These are phyloP conservation scores for Suillus discolor DNA, from an alignment of 768 basidiomycete genomes.

Conservation along the genomic window DNA sequence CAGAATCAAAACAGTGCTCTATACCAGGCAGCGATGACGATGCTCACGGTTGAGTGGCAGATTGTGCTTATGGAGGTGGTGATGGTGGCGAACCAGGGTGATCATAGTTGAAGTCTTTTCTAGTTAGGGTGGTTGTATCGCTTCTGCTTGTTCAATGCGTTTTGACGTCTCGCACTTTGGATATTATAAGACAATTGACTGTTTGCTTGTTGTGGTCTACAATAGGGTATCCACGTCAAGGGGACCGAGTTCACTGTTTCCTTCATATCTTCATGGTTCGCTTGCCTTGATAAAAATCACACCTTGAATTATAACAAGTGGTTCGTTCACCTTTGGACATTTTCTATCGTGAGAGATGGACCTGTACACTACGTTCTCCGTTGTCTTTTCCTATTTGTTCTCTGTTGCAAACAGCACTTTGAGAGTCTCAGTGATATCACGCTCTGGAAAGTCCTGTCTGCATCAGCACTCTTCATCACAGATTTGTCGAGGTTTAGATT, in stretches of 20 bases:
- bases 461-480: too few species aligned
- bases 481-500: too few species aligned
- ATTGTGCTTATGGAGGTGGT: conserved; percentile 33
- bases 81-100: background rate
- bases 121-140: background rate
- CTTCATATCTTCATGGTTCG: background rate
- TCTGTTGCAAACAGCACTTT: too few species aligned
- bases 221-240: background rate
- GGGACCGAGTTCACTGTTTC: background rate
- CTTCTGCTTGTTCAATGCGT: background rate
- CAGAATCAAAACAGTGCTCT: conserved; percentile 67
- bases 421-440: too few species aligned
- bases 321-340: too few species aligned
- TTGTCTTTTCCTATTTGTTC: too few species aligned
- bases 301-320: too few species aligned
- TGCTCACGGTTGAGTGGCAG: conserved; percentile 73
- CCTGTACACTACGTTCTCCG: too few species aligned
- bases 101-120: background rate
- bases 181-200: background rate
- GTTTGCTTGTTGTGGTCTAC: background rate
- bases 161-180: background rate
- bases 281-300: background rate
- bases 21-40: conserved; percentile 47
- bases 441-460: too few species aligned
- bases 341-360: too few species aligned